Conservation (phyloP, 2,329 filamentous ascomycete genomes). For the Fusarium sp. region DNA sequence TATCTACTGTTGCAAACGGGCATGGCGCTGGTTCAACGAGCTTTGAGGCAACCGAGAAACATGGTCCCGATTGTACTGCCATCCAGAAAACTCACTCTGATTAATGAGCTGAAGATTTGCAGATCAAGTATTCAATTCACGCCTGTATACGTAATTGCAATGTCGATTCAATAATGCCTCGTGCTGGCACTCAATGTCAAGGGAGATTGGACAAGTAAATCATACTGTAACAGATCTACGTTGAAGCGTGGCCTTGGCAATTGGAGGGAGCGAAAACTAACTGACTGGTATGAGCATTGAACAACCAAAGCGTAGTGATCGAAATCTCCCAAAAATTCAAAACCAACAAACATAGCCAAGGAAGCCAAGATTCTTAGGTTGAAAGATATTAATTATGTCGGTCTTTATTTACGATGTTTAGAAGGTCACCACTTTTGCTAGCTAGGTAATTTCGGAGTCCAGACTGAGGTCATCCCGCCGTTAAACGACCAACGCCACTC, state of each 20-base stretch:
- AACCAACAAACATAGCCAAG: not conserved
- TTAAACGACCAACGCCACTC: slow-evolving; percentile 14
- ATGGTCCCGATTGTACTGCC: not conserved
- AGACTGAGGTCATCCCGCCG: slow-evolving; percentile 25
- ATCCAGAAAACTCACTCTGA: not conserved
- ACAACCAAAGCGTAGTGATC: not conserved
- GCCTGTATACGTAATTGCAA: slow-evolving; percentile 21
- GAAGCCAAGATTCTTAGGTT: not conserved
- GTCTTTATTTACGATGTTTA: slow-evolving; percentile 6
- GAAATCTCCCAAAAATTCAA: not conserved
- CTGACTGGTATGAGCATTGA: not conserved
- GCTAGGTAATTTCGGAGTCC: not conserved
- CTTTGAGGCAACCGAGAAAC: not conserved
- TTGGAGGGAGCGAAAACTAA: not conserved
- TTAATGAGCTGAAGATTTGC: not conserved
- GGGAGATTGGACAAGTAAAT: slow-evolving; percentile 8
- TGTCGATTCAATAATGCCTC: slow-evolving; percentile 23
- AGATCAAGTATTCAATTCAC: slow-evolving; percentile 6
- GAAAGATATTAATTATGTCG: slow-evolving; percentile 2
- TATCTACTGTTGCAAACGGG: not conserved
- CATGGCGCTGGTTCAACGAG: not conserved
- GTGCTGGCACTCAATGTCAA: slow-evolving; percentile 19
- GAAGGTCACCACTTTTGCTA: slow-evolving; percentile 3
- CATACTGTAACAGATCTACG: slow-evolving; percentile 11
- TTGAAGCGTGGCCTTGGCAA: slow-evolving; percentile 5